Percentiles rank a stretch among this genome's conserved stretches.
Evolutionary conservation across 371 early-diverging fungal genomes (phyloP).

Genomic region (Blastocladiella emersonii): DNA sequence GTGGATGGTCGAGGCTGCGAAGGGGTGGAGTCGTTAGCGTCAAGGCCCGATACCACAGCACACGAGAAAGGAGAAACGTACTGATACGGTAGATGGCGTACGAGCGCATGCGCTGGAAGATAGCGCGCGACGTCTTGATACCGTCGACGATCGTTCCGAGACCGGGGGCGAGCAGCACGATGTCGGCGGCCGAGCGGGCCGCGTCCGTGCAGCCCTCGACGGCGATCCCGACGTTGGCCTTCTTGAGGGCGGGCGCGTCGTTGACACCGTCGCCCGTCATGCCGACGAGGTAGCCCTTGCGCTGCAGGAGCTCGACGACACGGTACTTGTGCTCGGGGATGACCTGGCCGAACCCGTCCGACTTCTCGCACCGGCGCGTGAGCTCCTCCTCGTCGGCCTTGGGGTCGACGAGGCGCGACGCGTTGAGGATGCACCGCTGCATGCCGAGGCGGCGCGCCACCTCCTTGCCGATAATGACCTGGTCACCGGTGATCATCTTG

Average conservation of each 20-base stretch:
- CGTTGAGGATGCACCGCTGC: constrained; percentile 31
- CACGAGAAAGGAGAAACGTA: no score
- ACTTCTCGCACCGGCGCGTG: constrained; percentile 48
- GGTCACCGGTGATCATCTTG: constrained; percentile 78
- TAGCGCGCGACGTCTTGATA: constrained; percentile 64
- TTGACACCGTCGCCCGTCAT: constrained; percentile 84
- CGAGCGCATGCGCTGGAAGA: constrained; percentile 84
- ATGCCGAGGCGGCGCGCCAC: constrained; percentile 36
- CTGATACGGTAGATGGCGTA: constrained; percentile 86
- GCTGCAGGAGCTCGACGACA: constrained; percentile 62
- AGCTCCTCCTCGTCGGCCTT: constrained; percentile 24
- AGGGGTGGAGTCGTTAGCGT: no score
- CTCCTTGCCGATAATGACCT: constrained; percentile 52
- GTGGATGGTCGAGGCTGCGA: constrained; percentile 77
- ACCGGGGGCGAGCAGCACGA: constrained; percentile 76
- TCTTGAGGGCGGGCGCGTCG: constrained; percentile 81
- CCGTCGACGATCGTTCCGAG: constrained; percentile 80
- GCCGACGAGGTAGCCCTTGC: constrained; percentile 56
- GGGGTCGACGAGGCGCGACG: constrained; percentile 21
- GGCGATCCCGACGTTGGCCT: constrained; percentile 77
- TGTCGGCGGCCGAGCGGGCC: constrained; percentile 87
- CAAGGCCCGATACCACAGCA: no score
- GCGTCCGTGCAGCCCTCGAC: constrained; percentile 84
- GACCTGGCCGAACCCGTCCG: constrained; percentile 92
- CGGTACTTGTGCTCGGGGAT: constrained; percentile 62